Conservation (phyloP, 129 eudicot species). For the Flaveria linearis region DNA sequence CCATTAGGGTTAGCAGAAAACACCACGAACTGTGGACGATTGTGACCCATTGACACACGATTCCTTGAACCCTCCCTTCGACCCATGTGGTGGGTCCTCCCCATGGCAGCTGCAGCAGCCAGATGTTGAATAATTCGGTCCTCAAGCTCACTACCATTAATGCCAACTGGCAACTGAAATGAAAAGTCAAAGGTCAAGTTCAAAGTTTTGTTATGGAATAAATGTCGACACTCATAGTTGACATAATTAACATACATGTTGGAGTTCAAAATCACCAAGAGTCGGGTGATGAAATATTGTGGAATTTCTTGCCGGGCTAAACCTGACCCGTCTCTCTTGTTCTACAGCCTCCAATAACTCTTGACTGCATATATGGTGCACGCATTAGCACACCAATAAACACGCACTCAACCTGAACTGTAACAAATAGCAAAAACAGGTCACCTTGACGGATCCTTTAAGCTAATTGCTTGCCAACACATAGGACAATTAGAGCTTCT, state of each 20-base stretch:
- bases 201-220: background rate
- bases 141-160: conserved; percentile 66
- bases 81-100: conserved; percentile 57
- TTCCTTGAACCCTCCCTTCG: conserved; percentile 55
- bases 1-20: conserved; percentile 55
- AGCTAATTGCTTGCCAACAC: conserved; percentile 80
- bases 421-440: background rate
- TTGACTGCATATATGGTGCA: conserved; percentile 43
- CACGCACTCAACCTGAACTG: background rate
- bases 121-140: conserved; percentile 78
- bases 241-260: conserved; percentile 47
- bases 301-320: conserved; percentile 56
- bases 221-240: background rate
- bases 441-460: conserved; percentile 73
- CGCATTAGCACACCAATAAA: conserved; percentile 5
- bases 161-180: conserved; percentile 63
- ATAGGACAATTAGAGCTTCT: conserved; percentile 88
- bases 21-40: conserved; percentile 58
- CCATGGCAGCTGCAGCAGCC: conserved; percentile 93
- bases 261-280: conserved; percentile 69
- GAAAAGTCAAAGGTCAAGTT: background rate
- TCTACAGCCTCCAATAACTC: conserved; percentile 73
- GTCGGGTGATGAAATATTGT: conserved; percentile 73
- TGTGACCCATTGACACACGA: conserved; percentile 49
- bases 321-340: conserved; percentile 55